A percentile compares a stretch with the other conserved stretches of the same genome.
Conservation (phyloP, 1,139 yeast species). For the Magnusiomyces paraingens region DNA sequence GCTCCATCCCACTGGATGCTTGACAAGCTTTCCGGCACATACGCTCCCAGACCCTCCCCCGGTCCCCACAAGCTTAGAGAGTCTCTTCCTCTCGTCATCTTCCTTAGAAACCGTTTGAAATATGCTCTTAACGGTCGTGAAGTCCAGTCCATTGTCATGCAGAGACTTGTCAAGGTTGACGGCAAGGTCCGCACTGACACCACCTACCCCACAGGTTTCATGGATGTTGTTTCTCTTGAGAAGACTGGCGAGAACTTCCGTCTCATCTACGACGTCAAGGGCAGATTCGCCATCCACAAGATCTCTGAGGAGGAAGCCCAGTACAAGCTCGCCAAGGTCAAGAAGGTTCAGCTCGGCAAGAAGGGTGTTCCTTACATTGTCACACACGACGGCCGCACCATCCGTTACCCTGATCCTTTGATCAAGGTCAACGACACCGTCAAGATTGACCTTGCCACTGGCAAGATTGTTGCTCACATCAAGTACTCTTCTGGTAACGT, state of each 20-base stretch:
- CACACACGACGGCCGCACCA: slow-evolving; percentile 99
- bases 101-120: slow-evolving; percentile 99
- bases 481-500: slow-evolving; percentile 94
- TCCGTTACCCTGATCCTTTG: slow-evolving; percentile 98
- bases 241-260: slow-evolving; percentile 99
- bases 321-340: slow-evolving; percentile 96
- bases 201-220: slow-evolving; percentile 98
- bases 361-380: slow-evolving; percentile 97
- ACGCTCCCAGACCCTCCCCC: slow-evolving; percentile 99
- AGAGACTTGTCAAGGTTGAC: slow-evolving; percentile 98
- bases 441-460: slow-evolving; percentile 91
- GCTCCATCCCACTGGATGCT: slow-evolving; percentile 99
- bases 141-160: slow-evolving; percentile 98
- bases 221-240: slow-evolving; percentile 95
- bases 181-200: slow-evolving; percentile 99
- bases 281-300: slow-evolving; percentile 99
- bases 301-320: slow-evolving; percentile 97
- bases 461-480: slow-evolving; percentile 86
- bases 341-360: slow-evolving; percentile 97
- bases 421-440: slow-evolving; percentile 96
- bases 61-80: slow-evolving; percentile 99
- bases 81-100: slow-evolving; percentile 95
- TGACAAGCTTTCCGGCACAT: slow-evolving; percentile 99
- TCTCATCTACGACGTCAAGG: slow-evolving; percentile 95
- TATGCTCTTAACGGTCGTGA: slow-evolving; percentile 99